A percentile compares a stretch with the other conserved stretches of the same genome.
phyloP scores from a whole-genome alignment of 345 rosid species.

The Carallia pectinifolia region DNA sequence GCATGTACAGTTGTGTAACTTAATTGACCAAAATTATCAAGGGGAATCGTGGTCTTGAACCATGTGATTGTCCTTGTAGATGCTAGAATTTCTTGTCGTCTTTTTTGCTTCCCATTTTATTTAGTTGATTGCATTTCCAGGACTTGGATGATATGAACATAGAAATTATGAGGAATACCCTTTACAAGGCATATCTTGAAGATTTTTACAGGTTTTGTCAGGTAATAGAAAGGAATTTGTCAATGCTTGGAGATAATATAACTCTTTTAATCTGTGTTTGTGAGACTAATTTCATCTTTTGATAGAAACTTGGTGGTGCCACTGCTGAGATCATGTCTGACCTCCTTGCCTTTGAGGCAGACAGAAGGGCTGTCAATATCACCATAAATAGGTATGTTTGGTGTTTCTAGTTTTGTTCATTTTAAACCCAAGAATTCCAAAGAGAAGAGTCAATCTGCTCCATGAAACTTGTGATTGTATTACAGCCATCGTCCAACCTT shows the following conservation, averaged over 20 bases:
- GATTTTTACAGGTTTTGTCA: conserved; percentile 95
- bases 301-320: conserved; percentile 97
- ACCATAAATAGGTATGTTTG: conserved; percentile 73
- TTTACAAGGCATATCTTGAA: conserved; percentile 95
- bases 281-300: conserved; percentile 1
- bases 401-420: too few species aligned
- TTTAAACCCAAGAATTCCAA: neutral
- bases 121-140: conserved; percentile 29
- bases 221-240: conserved; percentile 37
- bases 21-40: too few species aligned
- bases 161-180: conserved; percentile 94
- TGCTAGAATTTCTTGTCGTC: neutral
- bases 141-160: conserved; percentile 99
- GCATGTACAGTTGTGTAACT: too few species aligned
- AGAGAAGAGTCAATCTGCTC: too few species aligned
- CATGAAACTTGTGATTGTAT: too few species aligned
- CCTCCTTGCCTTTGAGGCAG: conserved; percentile 95
- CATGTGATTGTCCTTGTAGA: too few species aligned
- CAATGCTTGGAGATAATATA: neutral
- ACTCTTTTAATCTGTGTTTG: conserved; percentile 3
- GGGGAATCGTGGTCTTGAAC: too few species aligned
- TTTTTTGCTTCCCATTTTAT: neutral
- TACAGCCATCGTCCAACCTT: too few species aligned
- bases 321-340: conserved; percentile 98
- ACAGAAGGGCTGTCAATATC: conserved; percentile 94